Base-by-base conservation (phyloP, 1,284 basidiomycete genomes). In the Rhodotorula sp. region DNA sequence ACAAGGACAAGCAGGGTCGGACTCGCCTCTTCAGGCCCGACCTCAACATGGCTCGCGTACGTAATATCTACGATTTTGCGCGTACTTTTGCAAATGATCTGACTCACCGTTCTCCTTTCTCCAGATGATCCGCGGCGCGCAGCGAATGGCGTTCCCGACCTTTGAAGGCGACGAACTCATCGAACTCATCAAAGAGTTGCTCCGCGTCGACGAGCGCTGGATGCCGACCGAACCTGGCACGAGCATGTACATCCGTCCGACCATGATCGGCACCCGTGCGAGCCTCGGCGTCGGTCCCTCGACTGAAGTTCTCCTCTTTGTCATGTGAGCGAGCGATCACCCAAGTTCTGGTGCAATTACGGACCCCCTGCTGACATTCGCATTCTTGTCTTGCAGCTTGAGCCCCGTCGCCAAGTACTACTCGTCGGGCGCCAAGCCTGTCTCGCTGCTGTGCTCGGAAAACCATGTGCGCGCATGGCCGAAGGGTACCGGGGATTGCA, bases 21-120 rank as follows among this genome's bases (percentile, higher is more conserved):
- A 87, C 97, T 20, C 89, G 92, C 20, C 83, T 99, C 72, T 99
- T 99, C 86, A 86, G 97, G 64, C 97, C 97, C 1, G 93, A 99
- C 81, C 47, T 74, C 90, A 99, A 99, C 85, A 98, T 99, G 95
- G 85, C 85, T 46, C 86, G 92, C 21, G 58, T 60, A 6, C 29
- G 58, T 60, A 16, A 16, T 15, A 7, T 21, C 12, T 29, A 23
- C 34, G 3, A 14, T n/a, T 3, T n/a, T 26, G 23, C 29, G 29
- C 29, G 29, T 29, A 29, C 29, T 43, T 18, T 14, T n/a, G n/a
- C 7, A 21, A 3, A 16, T 12, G 0, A 47, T 4, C 58, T 46
- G 23, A 60, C 58, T 12, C 43, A 5, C 29, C 58, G 14, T 5
- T 16, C 58, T 14, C 1, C 58, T 8, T 14, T 7, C n/a, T 2